Base-by-base conservation (phyloP, 352 stramenopile genomes). In the Phytophthora citrophthora region DNA sequence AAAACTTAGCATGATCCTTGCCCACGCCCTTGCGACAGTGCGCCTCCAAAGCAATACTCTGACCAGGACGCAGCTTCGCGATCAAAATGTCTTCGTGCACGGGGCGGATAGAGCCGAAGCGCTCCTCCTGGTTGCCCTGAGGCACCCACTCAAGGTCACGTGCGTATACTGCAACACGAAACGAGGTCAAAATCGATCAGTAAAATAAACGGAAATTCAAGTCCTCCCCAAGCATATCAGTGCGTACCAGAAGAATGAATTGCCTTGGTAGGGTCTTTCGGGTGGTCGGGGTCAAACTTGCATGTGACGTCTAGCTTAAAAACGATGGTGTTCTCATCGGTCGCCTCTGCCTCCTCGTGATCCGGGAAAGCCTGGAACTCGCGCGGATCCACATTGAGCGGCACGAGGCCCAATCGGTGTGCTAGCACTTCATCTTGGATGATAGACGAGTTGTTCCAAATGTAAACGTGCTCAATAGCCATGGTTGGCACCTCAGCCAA, bases 1-100 rank as follows among this genome's bases (percentile, higher is more conserved):
- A 98, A 65, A 96, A 99, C 76, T 99, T 99, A 50, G 97, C 97
- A 77, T 99, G 97, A 72, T 99, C 96, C 62, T 98, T 98, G 18
- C 96, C 97, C 5, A 98, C 88, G 23, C 97, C 96, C 74, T 98
- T 97, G 18, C 91, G 86, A 49, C 89, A 98, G 72, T 98, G 95
- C 18, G 93, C 94, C 70, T 99, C 96, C 9, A 99, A 81, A 44
- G 95, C 92, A 67, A 99, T 99, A 46, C 91, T 93, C 83, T 99
- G 97, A 43, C 96, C 96, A 2, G 96, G 96, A 51, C 95, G 87
- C 34, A 99, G 72, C 76, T 99, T 99, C 13, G 95, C 95, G 24
- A 99, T 90, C 57, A 99, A 70, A 69, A 99, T 99, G 74, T 99
- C 95, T 70, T 98, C 93, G 49, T 97, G 80, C 5, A 98, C 90